These are phyloP conservation scores for Mycena leptocephala DNA, from an alignment of 768 basidiomycete species.

Conservation along the genomic window DNA sequence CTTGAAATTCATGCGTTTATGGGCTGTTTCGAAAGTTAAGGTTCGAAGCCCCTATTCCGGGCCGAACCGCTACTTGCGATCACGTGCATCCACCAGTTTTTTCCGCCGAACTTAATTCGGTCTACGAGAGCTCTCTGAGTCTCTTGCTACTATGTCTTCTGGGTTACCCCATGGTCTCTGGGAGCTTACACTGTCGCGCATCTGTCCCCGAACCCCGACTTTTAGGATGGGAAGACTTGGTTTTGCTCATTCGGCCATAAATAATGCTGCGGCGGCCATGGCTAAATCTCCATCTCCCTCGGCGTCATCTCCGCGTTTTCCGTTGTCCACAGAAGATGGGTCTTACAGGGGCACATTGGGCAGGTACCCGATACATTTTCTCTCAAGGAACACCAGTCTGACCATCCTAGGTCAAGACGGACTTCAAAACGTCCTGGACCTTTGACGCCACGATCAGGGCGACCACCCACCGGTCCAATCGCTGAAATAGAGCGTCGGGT, in stretches of 20 bases:
- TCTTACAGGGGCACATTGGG: slow-evolving; percentile 11
- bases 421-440: slow-evolving; percentile 23
- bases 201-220: not conserved
- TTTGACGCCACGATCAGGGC: slow-evolving; percentile 34
- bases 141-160: slow-evolving; percentile 16
- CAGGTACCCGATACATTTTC: not conserved
- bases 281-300: slow-evolving; percentile 11
- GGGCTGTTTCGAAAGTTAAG: no score
- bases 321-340: not conserved
- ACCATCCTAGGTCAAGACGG: slow-evolving; percentile 14
- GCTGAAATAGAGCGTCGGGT: slow-evolving; percentile 56
- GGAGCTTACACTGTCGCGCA: slow-evolving; percentile 37
- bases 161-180: slow-evolving; percentile 34
- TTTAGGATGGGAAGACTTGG: slow-evolving; percentile 29
- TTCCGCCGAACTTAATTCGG: no score
- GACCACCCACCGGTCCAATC: slow-evolving; percentile 28
- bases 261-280: slow-evolving; percentile 29
- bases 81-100: no score
- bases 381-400: not conserved
- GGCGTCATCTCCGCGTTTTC: not conserved
- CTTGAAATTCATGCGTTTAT: no score
- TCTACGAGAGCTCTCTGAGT: no score
- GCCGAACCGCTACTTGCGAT: no score
- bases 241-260: slow-evolving; percentile 33
- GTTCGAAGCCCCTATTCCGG: no score